Evolutionary conservation across 2,329 filamentous ascomycete genomes (phyloP), one percentile per base, ranked within the genome.

Genomic region (Didymella pomorum): DNA sequence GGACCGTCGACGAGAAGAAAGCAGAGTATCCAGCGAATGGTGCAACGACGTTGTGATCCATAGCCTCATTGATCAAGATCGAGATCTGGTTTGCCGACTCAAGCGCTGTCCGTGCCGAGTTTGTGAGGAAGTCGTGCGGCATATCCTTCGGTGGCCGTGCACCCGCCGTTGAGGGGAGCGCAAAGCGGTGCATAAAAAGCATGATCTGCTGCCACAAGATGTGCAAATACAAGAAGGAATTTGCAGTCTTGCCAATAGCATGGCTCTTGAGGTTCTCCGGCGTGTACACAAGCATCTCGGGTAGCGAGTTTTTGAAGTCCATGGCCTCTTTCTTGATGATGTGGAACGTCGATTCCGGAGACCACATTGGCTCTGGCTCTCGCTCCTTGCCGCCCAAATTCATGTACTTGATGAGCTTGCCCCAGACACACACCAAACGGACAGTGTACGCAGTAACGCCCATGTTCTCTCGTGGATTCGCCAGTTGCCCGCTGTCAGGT

Each of bases 11-110:
- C 1, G 94, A 93, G 21, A 93, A 87, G 73, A 97, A 98, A 2
- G 94, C 93, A 68, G 92, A 96, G 76, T 98, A 99, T 1, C 95
- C 94, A 1, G 93, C 91, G 75, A 98, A 98, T 0, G 95, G 95
- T 0, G 93, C 94, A 0, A 93, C 89, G 8, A 98, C 86, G 59
- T 90, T 87, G 72, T 94, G 88, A 12, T 90, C 86, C 69, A 93
- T 89, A 3, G 90, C 87, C 65, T 96, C 92, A 65, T 89, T 88
- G 48, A 98, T 86, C 44, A 98, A 81, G 28, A 89, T 86, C 0
- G 94, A 97, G 52, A 98, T 95, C 63, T 89, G 87, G 71, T 92
- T 93, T 4, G 95, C 95, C 7, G 94, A 91, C 46, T 89, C 86
- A 59, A 97, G 88, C 0, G 93, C 92, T 57, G 89, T 89, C 49